Evolutionary conservation across 176 grass and related monocot species (phyloP).

Genomic region (Avena eriantha): DNA sequence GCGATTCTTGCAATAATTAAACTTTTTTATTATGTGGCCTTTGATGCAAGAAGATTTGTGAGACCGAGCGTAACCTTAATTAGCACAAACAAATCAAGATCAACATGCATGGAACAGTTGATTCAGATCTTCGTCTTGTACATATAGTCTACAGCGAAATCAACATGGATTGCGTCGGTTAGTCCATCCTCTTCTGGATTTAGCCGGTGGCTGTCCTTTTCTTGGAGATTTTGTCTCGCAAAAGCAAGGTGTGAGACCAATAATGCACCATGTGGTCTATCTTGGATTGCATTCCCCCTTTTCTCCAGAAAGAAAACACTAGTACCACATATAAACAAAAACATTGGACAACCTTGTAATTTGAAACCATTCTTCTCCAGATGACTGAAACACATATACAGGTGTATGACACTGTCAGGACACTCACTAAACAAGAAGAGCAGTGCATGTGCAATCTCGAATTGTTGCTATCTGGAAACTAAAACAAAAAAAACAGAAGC

Average conservation of each 20-base stretch:
- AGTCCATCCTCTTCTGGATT: constrained; percentile 10
- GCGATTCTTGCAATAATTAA: background rate
- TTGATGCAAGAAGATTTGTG: background rate
- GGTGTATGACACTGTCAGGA: background rate
- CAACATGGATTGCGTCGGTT: constrained; percentile 22
- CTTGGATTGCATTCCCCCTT: background rate
- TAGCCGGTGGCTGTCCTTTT: constrained; percentile 45
- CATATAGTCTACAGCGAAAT: background rate
- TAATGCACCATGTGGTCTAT: constrained; percentile 42
- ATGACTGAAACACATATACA: background rate
- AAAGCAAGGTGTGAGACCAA: constrained; percentile 36
- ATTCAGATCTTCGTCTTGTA: background rate
- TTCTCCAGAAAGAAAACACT: constrained; percentile 8
- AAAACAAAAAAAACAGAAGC: background rate
- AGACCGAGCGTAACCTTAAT: background rate
- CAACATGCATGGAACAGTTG: background rate
- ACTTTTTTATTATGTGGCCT: too few species aligned
- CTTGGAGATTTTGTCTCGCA: constrained; percentile 43
- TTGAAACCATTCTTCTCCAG: background rate
- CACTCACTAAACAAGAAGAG: background rate
- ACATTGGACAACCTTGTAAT: background rate
- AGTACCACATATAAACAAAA: background rate
- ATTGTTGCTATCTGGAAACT: background rate
- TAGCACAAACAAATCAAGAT: background rate
- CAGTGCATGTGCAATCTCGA: background rate